A percentile compares a stretch with the other conserved stretches of the same genome.
These are phyloP conservation scores for Tolypocladium capitatum DNA, from an alignment of 2,329 filamentous ascomycete species.

Conservation along the genomic window DNA sequence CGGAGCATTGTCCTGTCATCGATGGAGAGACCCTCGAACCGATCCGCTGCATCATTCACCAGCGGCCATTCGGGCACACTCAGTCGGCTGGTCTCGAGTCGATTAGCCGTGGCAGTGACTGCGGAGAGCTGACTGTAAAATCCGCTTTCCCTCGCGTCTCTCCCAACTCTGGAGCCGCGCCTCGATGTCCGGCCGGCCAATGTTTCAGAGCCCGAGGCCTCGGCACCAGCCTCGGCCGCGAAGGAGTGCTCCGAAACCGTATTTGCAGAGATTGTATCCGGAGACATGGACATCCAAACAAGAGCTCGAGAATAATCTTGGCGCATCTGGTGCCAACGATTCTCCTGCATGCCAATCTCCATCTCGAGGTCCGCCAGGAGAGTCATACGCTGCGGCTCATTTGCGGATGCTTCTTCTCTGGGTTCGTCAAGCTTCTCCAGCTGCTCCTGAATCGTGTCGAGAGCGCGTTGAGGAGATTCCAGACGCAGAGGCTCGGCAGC, in stretches of 20 bases:
- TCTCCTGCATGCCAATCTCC: constrained; percentile 48
- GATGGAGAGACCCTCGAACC: neutral
- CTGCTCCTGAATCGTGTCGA: constrained; percentile 37
- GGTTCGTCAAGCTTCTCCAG: constrained; percentile 34
- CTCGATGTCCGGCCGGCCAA: neutral
- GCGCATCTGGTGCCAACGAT: constrained; percentile 46
- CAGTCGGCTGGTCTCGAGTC: constrained; percentile 1
- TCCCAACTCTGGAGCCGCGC: neutral
- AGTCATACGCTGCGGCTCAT: constrained; percentile 28
- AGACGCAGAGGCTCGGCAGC: constrained; percentile 37
- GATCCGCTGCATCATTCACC: neutral
- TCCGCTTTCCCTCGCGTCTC: neutral
- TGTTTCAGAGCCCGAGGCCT: neutral
- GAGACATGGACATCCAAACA: constrained; percentile 28
- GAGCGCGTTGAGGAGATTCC: constrained; percentile 36
- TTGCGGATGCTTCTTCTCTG: constrained; percentile 19
- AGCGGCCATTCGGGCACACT: neutral
- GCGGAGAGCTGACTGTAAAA: neutral
- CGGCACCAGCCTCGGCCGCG: neutral
- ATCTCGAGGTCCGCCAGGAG: constrained; percentile 46
- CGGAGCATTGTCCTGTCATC: neutral
- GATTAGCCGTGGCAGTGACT: neutral
- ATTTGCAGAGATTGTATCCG: constrained; percentile 2
- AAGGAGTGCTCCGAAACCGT: neutral
- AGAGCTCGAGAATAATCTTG: constrained; percentile 37